Base-by-base conservation (phyloP, 306 rosid genomes). In the Coriaria nepalensis region DNA sequence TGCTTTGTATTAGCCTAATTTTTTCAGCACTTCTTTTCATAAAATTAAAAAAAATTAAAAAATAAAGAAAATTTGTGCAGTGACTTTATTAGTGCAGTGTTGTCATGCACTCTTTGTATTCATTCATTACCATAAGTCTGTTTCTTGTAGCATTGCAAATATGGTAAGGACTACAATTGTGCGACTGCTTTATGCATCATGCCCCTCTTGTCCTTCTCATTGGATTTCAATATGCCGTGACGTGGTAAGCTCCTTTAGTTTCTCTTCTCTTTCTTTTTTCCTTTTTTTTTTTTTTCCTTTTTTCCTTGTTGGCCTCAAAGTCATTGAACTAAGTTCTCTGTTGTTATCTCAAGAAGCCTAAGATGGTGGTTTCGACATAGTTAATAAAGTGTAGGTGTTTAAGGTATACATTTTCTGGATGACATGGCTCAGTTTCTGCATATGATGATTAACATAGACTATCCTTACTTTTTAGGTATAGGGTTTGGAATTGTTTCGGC, bases 191-290 rank as follows among this genome's bases (percentile, higher is more conserved):
- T 77, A 71, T 77, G 94, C 92, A 35, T 84, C 97, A n/a, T 73
- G 84, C 65, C 85, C 92, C 59, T 90, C 71, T 11, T 70, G 73
- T 62, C 82, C 97, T 35, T 84, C 87, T 53, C 95, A 81, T 68
- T 90, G 95, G 97, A 81, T 90, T 55, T 66, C 87, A 59, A 66
- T 81, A 64, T 84, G 86, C 67, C 95, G 92, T 62, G 81, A 75
- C 65, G 75, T 84, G 88, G 97, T 90, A 69, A 65, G 84, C 62
- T 64, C 35, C 56, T 61, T 55, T 45, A 2, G 33, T 63, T 49
- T 40, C 10, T 32, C 8, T 45, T 33, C 2, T 40, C 2, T 20
- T 0, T 29, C 5, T 4, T 12, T 43, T 7, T 41, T 43, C n/a
- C 8, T 33, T 53, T 2, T 40, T 4, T 20, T 0, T 29, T 6